A percentile compares a stretch with the other conserved stretches of the same genome.
Conservation (phyloP, 2,329 filamentous ascomycete species). For the Hortaea sp. region DNA sequence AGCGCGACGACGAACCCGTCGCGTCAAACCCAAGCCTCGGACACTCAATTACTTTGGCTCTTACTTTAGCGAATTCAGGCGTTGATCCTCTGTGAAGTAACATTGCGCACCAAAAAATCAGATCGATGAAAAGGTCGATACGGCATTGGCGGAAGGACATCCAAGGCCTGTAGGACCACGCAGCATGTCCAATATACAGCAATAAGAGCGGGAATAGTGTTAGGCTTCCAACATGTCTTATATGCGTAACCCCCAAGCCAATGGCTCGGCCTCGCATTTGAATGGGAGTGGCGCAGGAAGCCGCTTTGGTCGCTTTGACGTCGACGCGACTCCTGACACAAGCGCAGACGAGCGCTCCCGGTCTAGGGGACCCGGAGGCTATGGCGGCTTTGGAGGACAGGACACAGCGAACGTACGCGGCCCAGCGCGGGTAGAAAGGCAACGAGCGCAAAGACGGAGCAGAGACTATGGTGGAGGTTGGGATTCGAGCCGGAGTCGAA, state of each 20-base stretch:
- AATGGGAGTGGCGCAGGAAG: neutral
- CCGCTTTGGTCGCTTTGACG: constrained; percentile 25
- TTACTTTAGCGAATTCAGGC: too few relatives aligned
- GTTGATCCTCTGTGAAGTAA: too few relatives aligned
- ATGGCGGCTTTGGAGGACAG: constrained; percentile 25
- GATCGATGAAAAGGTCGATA: neutral
- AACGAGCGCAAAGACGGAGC: constrained; percentile 31
- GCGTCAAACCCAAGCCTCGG: neutral
- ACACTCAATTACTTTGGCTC: neutral
- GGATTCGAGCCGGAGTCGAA: constrained; percentile 13
- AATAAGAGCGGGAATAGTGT: neutral
- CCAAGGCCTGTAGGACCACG: neutral
- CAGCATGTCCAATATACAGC: neutral
- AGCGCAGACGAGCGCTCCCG: constrained; percentile 27
- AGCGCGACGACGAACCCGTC: neutral
- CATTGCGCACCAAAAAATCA: neutral
- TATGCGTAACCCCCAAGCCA: constrained; percentile 3
- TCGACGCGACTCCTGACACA: constrained; percentile 26
- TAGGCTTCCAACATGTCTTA: constrained; percentile 7
- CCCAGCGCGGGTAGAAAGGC: constrained; percentile 32
- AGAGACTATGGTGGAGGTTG: constrained; percentile 20
- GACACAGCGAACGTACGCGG: constrained; percentile 10
- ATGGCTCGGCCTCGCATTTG: neutral
- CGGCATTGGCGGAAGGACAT: neutral
- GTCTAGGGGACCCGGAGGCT: constrained; percentile 29